These are phyloP conservation scores for Colletotrichum trifolii DNA, from an alignment of 2,329 filamentous ascomycete species.

Conservation along the genomic window DNA sequence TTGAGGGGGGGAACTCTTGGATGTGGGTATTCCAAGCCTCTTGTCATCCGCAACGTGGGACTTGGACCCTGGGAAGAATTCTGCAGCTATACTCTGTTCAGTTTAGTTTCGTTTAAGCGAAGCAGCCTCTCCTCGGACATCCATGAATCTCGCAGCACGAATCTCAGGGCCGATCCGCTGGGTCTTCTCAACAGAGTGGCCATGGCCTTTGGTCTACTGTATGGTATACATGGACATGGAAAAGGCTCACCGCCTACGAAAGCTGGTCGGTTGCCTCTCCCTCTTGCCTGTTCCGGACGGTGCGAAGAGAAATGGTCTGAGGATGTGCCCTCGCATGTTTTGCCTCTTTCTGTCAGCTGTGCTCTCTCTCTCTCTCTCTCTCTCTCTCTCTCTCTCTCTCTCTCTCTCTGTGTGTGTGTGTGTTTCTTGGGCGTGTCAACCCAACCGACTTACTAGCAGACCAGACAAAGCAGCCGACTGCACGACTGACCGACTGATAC, in stretches of 20 bases:
- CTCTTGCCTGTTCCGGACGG: too few relatives aligned
- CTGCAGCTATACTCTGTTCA: background rate
- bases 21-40: conserved; percentile 24
- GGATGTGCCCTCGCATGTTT: too few relatives aligned
- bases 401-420: too few relatives aligned
- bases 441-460: too few relatives aligned
- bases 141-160: conserved; percentile 3
- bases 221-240: background rate
- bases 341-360: too few relatives aligned
- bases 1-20: conserved; percentile 13
- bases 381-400: too few relatives aligned
- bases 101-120: conserved; percentile 28
- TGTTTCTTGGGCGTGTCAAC: too few relatives aligned
- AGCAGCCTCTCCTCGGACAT: conserved; percentile 14
- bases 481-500: too few relatives aligned
- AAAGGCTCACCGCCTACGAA: conserved; percentile 26
- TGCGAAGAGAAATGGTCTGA: too few relatives aligned
- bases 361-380: too few relatives aligned
- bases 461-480: too few relatives aligned
- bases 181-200: conserved; percentile 30
- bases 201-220: background rate
- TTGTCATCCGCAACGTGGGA: conserved; percentile 23
- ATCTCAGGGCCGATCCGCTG: conserved; percentile 14
- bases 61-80: conserved; percentile 23
- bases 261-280: conserved; percentile 20